Evolutionary conservation across 2,329 filamentous ascomycete species (phyloP).

Genomic region (Talaromyces sp.): DNA sequence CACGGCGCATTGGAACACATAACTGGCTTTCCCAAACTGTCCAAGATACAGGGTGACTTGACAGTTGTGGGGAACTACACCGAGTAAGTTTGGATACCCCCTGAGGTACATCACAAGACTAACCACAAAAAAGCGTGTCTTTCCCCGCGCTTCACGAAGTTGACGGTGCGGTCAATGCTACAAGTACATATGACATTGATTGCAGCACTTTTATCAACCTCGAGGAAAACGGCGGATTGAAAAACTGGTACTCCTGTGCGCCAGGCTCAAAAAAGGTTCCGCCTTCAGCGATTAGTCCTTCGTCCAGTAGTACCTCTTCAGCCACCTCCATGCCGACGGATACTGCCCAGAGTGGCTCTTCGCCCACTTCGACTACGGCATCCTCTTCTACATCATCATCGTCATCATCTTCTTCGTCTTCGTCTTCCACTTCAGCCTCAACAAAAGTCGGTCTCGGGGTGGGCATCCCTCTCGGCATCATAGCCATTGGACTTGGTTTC

Average conservation of each 20-base stretch:
- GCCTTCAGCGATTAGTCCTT: background rate
- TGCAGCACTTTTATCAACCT: background rate
- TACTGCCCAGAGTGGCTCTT: background rate
- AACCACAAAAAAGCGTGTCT: background rate
- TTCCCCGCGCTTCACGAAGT: background rate
- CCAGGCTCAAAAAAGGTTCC: background rate
- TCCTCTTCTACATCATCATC: background rate
- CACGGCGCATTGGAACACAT: background rate
- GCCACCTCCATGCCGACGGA: background rate
- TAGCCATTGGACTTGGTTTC: background rate
- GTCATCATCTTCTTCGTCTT: background rate
- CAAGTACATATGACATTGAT: background rate
- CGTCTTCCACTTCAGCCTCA: background rate
- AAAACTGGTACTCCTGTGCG: background rate
- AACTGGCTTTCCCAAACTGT: background rate
- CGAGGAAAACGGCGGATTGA: background rate
- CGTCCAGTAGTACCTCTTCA: background rate
- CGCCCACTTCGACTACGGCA: background rate
- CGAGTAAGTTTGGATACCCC: background rate
- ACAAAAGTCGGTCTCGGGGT: background rate
- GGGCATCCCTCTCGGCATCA: background rate
- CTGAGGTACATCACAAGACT: background rate
- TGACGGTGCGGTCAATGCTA: background rate
- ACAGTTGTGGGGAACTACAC: background rate
- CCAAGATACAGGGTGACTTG: background rate